Percentiles rank a stretch among this genome's conserved stretches.
These are phyloP conservation scores for Murraya paniculata DNA, from an alignment of 345 rosid species.

Conservation along the genomic window DNA sequence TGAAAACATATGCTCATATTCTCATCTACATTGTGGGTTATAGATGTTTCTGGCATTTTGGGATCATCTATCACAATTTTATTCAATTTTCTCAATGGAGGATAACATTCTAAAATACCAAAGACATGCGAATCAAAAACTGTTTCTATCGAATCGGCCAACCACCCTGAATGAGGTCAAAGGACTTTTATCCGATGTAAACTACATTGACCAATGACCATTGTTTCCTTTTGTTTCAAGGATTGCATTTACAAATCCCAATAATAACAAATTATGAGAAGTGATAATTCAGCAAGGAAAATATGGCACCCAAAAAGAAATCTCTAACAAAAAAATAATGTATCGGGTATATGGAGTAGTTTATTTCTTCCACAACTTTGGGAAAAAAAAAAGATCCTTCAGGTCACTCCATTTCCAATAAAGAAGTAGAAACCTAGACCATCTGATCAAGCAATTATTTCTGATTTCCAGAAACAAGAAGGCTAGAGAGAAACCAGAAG, in stretches of 20 bases:
- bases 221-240: neutral
- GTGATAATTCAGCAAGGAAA: neutral
- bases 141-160: neutral
- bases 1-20: too few relatives aligned
- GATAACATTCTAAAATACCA: neutral
- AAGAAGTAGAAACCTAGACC: slow-evolving; percentile 28
- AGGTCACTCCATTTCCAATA: slow-evolving; percentile 27
- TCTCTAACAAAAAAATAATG: slow-evolving; percentile 25
- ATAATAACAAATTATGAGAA: neutral
- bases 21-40: too few relatives aligned
- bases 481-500: neutral
- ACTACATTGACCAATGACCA: slow-evolving; percentile 2
- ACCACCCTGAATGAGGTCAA: neutral
- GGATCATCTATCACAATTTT: neutral
- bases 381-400: slow-evolving; percentile 20
- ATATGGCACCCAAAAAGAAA: slow-evolving; percentile 7
- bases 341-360: slow-evolving; percentile 20
- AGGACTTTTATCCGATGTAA: neutral
- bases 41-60: too few relatives aligned
- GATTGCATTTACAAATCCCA: slow-evolving; percentile 9
- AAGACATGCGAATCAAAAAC: neutral
- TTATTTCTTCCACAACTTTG: slow-evolving; percentile 37
- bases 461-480: slow-evolving; percentile 15
- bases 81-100: neutral
- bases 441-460: slow-evolving; percentile 34